Base-by-base conservation (phyloP, 2,329 filamentous ascomycete species). In the Stachybotrys echinatus region DNA sequence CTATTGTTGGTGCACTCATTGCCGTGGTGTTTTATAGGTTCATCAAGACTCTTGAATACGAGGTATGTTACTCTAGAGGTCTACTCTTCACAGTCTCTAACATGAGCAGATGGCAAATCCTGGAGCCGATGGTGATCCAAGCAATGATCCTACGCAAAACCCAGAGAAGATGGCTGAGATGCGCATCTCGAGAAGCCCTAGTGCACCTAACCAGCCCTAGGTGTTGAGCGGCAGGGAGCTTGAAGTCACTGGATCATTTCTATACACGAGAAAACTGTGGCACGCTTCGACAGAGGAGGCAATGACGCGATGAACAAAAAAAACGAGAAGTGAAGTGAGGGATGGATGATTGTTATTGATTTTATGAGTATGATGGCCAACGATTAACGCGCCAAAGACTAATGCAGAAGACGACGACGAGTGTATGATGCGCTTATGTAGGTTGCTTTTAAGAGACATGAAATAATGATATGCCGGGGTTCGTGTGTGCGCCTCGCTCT, bases 91-190 rank as follows among this genome's bases (percentile, higher is more conserved):
- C n/a, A n/a, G 14, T 34, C 14, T 18, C 38, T 40, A 40, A 40
- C 38, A 10, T 18, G 38, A 8, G 31, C 23, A 72, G 62, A 74
- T 74, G 69, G 73, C 70, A 12, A 75, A 74, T 52, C 72, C 73
- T 20, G 71, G 71, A 12, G 72, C 73, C 20, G 73, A 75, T 54
- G 72, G 71, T 22, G 72, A 74, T 50, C 61, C 65, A 34, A 48
- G 57, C 21, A 74, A 74, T 44, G 72, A 74, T 55, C 71, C 71
- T 8, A 73, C 70, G 17, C 64, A 68, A 57, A 74, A 74, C 53
- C 66, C 69, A 1, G 67, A 71, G 55, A 74, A 71, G 61, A 60
- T 58, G 31, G 66, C 65, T 14, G 60, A 62, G 50, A 54, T 34
- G 27, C 44, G 42, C 42, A 10, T 12, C 20, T 45, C 42, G 10